These are phyloP conservation scores for Helianthus tuberosus DNA, from an alignment of 129 eudicot genomes.

Conservation along the genomic window DNA sequence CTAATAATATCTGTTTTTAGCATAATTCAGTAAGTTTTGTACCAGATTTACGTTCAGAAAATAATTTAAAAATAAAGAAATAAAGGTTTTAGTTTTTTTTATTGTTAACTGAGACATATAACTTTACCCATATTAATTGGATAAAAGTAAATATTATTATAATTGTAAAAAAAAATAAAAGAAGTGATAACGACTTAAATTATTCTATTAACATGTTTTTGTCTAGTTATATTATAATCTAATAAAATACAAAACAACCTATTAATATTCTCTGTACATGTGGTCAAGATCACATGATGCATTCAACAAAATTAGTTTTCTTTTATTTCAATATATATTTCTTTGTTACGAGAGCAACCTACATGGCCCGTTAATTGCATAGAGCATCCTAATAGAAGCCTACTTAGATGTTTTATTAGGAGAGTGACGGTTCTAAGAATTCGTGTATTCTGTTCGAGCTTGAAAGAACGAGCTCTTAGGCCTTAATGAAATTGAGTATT, in stretches of 20 bases:
- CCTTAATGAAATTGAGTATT: no score
- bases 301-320: constrained; percentile 9
- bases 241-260: background rate
- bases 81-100: background rate
- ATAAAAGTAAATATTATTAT: background rate
- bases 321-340: background rate
- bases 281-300: constrained; percentile 27
- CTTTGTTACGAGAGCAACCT: background rate
- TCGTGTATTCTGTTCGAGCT: no score
- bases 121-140: background rate
- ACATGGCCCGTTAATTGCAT: background rate
- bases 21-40: background rate
- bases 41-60: background rate
- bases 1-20: background rate
- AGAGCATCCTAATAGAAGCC: no score
- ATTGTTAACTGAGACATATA: background rate
- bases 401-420: no score
- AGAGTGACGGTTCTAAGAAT: no score
- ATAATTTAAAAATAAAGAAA: background rate
- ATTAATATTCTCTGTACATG: constrained; percentile 2
- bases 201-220: background rate
- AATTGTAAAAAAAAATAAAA: background rate
- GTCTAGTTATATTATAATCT: background rate
- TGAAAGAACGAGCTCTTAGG: no score
- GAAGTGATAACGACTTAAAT: background rate